A percentile compares a stretch with the other conserved stretches of the same genome.
Conservation (phyloP, 495 filamentous ascomycete species). For the Halenospora varia region DNA sequence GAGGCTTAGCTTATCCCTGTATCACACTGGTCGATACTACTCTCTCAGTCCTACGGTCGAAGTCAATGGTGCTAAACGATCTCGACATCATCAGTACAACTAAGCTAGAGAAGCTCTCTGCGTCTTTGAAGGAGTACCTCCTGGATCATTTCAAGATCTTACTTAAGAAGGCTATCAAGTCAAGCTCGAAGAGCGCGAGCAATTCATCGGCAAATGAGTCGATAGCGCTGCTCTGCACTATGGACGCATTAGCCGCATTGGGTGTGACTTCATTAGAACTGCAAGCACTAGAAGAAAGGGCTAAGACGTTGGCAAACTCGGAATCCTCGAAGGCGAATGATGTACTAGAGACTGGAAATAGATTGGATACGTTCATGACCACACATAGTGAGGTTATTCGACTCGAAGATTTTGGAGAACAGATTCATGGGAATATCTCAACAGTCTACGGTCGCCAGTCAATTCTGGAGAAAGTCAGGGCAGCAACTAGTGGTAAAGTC, state of each 20-base stretch:
- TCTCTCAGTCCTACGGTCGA: constrained; percentile 3
- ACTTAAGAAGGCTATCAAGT: constrained; percentile 4
- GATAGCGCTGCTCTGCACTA: constrained; percentile 3
- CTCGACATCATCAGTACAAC: constrained; percentile 3
- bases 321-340: not conserved
- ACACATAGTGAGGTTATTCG: not conserved
- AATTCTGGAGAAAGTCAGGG: constrained; percentile 6
- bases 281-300: constrained; percentile 1
- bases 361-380: constrained; percentile 16
- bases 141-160: constrained; percentile 8
- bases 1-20: constrained; percentile 1
- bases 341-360: constrained; percentile 4
- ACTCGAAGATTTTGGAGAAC: not conserved
- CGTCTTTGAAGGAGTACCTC: constrained; percentile 7
- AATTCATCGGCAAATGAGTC: not conserved
- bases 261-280: constrained; percentile 4
- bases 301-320: not conserved
- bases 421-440: constrained; percentile 7
- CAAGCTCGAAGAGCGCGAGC: not conserved
- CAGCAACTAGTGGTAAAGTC: not conserved
- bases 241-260: constrained; percentile 12
- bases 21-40: constrained; percentile 15
- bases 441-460: constrained; percentile 14
- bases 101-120: not conserved
- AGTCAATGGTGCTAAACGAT: constrained; percentile 2